phyloP scores from a whole-genome alignment of 495 filamentous ascomycete genomes.

The Trichoderma orchidacearum region DNA sequence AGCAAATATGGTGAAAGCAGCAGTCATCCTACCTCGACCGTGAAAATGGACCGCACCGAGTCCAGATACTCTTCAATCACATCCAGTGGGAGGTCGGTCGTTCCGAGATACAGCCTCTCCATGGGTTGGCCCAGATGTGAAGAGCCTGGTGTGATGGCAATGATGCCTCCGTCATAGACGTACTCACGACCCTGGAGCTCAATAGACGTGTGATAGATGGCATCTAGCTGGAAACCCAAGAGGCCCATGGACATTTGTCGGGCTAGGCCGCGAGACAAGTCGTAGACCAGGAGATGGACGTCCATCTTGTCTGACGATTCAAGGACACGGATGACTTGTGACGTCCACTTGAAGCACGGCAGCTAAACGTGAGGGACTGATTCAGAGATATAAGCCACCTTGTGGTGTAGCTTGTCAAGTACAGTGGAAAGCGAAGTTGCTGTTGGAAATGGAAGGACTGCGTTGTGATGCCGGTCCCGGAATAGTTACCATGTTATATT shows the following conservation, averaged over 20 bases:
- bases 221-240: conserved; percentile 68
- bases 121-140: conserved; percentile 81
- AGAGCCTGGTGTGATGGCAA: conserved; percentile 60
- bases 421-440: too few species aligned
- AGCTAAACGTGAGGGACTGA: too few species aligned
- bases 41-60: conserved; percentile 70
- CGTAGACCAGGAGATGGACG: conserved; percentile 84
- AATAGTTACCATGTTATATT: background rate
- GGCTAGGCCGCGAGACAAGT: conserved; percentile 64
- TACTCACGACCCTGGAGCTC: conserved; percentile 55
- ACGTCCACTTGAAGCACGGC: too few species aligned
- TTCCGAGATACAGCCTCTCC: conserved; percentile 59
- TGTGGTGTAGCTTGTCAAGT: too few species aligned
- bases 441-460: too few species aligned
- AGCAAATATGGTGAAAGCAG: background rate
- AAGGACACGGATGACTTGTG: too few species aligned
- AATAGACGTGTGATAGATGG: conserved; percentile 84
- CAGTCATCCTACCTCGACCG: conserved; percentile 46
- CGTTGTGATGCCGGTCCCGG: background rate
- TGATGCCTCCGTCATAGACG: conserved; percentile 53
- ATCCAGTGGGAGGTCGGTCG: conserved; percentile 66
- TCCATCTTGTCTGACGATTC: too few species aligned
- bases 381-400: too few species aligned
- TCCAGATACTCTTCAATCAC: conserved; percentile 83
- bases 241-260: conserved; percentile 31